Conservation (phyloP, 192 early-diverging fungal species). For the Backusella luteola region DNA sequence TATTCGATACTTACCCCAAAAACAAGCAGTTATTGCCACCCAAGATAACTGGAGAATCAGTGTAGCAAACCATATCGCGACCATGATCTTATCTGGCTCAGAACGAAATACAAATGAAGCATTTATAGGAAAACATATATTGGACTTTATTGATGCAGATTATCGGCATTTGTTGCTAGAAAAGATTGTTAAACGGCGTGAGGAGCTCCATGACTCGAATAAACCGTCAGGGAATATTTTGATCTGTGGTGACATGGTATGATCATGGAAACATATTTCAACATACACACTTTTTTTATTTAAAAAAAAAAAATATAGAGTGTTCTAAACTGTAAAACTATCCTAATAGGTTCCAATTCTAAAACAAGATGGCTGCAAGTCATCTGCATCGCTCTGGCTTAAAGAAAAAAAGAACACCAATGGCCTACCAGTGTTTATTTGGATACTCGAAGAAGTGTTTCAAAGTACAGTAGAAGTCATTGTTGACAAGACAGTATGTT, state of each 20-base stretch:
- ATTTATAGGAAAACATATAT: conserved; percentile 11
- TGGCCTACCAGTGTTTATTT: conserved; percentile 51
- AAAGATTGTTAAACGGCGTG: conserved; percentile 12
- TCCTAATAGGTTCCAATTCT: conserved; percentile 49
- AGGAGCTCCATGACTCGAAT: background rate
- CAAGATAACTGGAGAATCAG: conserved; percentile 48
- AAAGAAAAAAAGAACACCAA: conserved; percentile 49
- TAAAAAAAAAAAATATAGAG: background rate
- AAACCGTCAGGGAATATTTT: conserved; percentile 11
- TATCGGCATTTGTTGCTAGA: conserved; percentile 6
- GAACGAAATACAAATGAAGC: background rate
- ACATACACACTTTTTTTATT: background rate
- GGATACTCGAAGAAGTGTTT: conserved; percentile 62
- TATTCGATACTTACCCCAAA: conserved; percentile 54
- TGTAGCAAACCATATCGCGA: conserved; percentile 53
- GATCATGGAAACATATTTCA: background rate
- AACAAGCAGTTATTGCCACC: conserved; percentile 59
- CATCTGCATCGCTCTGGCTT: conserved; percentile 60
- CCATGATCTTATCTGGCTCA: conserved; percentile 13
- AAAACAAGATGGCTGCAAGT: conserved; percentile 50
- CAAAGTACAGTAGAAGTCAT: conserved; percentile 35
- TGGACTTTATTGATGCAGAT: conserved; percentile 20
- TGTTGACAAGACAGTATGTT: conserved; percentile 9
- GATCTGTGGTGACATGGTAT: conserved; percentile 31
- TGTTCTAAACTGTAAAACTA: background rate